Percentiles rank a stretch among this genome's conserved stretches.
These are phyloP conservation scores for Penicillium cosmopolitanum DNA, from an alignment of 495 filamentous ascomycete species.

Conservation along the genomic window DNA sequence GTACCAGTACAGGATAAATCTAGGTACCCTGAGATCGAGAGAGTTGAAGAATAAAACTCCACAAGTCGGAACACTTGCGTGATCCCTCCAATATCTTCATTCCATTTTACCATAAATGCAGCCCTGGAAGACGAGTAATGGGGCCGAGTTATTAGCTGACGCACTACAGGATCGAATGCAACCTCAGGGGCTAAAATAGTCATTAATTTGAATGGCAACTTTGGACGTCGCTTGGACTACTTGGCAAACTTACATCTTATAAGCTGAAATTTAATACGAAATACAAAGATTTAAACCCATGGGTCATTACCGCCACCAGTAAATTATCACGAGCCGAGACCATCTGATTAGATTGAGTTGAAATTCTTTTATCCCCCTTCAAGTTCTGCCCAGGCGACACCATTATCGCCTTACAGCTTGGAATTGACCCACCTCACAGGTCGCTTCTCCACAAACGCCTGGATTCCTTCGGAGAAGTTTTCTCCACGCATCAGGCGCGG, in stretches of 20 bases:
- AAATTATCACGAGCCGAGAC: neutral
- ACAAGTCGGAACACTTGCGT: neutral
- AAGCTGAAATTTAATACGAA: neutral
- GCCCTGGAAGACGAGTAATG: too few species aligned
- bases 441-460: slow-evolving; percentile 80
- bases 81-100: neutral
- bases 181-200: neutral
- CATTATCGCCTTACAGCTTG: slow-evolving; percentile 58
- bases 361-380: neutral
- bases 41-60: neutral
- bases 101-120: too few species aligned
- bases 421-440: slow-evolving; percentile 71
- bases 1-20: too few species aligned
- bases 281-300: neutral
- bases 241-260: neutral
- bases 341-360: slow-evolving; percentile 10
- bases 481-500: slow-evolving; percentile 62
- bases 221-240: neutral
- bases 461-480: slow-evolving; percentile 78
- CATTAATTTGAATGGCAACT: neutral
- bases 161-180: neutral
- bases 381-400: neutral
- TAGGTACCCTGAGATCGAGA: too few species aligned
- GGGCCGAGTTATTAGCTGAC: neutral
- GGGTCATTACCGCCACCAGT: neutral